Conservation (phyloP, 495 filamentous ascomycete species). For the Niebla homalea region DNA sequence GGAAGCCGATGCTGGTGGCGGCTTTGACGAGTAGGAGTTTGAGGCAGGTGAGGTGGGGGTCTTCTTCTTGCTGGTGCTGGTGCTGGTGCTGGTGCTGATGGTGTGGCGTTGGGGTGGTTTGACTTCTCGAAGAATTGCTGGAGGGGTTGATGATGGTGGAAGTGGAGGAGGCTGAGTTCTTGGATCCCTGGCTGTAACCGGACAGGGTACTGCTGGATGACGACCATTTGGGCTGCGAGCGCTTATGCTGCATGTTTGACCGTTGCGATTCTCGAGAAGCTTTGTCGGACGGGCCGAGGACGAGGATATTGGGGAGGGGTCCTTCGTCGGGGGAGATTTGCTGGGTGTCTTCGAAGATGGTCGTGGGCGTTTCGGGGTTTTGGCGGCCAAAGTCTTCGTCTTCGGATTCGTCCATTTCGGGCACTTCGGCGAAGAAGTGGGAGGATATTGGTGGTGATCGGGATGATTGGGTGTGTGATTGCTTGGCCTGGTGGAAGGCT, state of each 20-base stretch:
- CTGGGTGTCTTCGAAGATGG: conserved; percentile 75
- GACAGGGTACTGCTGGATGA: conserved; percentile 60
- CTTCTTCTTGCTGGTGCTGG: conserved; percentile 51
- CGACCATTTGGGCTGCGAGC: conserved; percentile 47
- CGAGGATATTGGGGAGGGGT: conserved; percentile 68
- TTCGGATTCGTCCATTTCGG: conserved; percentile 12
- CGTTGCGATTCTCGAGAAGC: conserved; percentile 13
- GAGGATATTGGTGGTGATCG: conserved; percentile 8
- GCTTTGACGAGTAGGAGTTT: conserved; percentile 69
- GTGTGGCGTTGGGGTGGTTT: neutral
- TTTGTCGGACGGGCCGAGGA: conserved; percentile 52
- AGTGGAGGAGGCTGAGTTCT: conserved; percentile 5
- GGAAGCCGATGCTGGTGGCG: conserved; percentile 65
- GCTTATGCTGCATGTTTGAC: conserved; percentile 15
- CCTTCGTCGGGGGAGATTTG: conserved; percentile 67
- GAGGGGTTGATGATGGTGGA: conserved; percentile 10
- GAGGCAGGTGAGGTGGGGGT: conserved; percentile 58
- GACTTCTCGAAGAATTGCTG: neutral
- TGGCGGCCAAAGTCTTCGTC: conserved; percentile 25
- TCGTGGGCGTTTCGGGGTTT: conserved; percentile 78
- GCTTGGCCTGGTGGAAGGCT: conserved; percentile 34
- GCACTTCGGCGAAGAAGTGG: conserved; percentile 5
- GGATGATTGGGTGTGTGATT: conserved; percentile 18
- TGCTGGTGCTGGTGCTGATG: conserved; percentile 33
- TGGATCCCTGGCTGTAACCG: conserved; percentile 46